These are phyloP conservation scores for Nicotiana tomentosiformis DNA, from an alignment of 257 asterid species.

Conservation along the genomic window DNA sequence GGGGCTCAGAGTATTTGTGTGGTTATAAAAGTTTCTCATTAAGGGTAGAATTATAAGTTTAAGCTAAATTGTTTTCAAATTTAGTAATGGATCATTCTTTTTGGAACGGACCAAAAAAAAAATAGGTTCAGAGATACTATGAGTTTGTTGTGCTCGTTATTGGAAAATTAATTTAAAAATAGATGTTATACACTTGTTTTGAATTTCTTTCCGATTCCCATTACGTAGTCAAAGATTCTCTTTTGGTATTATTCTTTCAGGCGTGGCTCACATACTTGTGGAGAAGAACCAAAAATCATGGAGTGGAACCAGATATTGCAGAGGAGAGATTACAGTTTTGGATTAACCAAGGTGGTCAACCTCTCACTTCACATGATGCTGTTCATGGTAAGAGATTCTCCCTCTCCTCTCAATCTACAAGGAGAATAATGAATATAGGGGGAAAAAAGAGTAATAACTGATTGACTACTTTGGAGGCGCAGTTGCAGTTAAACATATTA, in stretches of 20 bases:
- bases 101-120: too few relatives aligned
- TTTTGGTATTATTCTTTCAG: slow-evolving; percentile 25
- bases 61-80: too few relatives aligned
- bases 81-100: too few relatives aligned
- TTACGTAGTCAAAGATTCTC: background rate
- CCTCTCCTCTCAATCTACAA: background rate
- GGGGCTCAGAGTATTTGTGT: too few relatives aligned
- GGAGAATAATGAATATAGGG: background rate
- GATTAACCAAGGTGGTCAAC: slow-evolving; percentile 51
- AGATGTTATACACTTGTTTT: background rate
- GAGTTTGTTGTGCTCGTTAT: background rate
- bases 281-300: slow-evolving; percentile 74
- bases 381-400: slow-evolving; percentile 50
- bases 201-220: background rate
- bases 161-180: background rate
- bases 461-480: background rate
- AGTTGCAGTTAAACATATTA: background rate
- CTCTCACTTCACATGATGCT: slow-evolving; percentile 68
- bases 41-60: too few relatives aligned
- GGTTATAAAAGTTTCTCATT: too few relatives aligned
- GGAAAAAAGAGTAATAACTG: background rate
- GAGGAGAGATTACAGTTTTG: slow-evolving; percentile 73
- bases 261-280: slow-evolving; percentile 82
- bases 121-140: background rate
- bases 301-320: slow-evolving; percentile 66